Percentiles rank a stretch among this genome's conserved stretches.
Conservation (phyloP, 192 early-diverging fungal genomes). For the Coemansia sp. region DNA sequence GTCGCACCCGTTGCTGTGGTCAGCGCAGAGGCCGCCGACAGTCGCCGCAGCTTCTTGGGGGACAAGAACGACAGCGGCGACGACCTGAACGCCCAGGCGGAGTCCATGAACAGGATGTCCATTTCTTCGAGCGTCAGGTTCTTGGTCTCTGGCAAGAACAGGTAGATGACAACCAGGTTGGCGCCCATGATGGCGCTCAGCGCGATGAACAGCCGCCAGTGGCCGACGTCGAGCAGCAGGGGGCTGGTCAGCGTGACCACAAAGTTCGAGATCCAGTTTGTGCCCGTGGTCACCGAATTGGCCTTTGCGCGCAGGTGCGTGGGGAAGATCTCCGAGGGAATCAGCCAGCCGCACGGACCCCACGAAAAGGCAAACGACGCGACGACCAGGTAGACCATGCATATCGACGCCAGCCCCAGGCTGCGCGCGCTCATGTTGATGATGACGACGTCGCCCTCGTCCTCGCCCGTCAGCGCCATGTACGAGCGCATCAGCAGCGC, state of each 20-base stretch:
- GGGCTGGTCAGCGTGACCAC: too few species aligned
- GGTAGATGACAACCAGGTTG: constrained; percentile 59
- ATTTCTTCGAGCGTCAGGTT: constrained; percentile 82
- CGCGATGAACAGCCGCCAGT: constrained; percentile 71
- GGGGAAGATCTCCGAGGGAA: constrained; percentile 90
- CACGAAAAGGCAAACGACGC: constrained; percentile 81
- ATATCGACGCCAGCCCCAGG: too few species aligned
- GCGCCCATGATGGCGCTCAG: constrained; percentile 59
- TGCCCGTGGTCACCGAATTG: constrained; percentile 73
- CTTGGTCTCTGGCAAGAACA: constrained; percentile 83
- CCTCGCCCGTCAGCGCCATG: too few species aligned
- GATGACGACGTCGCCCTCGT: too few species aligned
- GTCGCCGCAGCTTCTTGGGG: background rate
- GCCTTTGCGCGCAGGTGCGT: constrained; percentile 85
- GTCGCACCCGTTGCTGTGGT: background rate
- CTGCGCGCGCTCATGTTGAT: too few species aligned
- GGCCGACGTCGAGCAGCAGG: too few species aligned
- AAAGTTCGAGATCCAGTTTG: constrained; percentile 92
- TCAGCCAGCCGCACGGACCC: constrained; percentile 94
- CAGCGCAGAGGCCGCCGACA: background rate
- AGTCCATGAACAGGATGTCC: constrained; percentile 58
- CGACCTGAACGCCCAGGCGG: background rate
- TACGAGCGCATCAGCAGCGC: too few species aligned
- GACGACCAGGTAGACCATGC: constrained; percentile 78
- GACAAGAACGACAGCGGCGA: constrained; percentile 1